phyloP scores from a whole-genome alignment of 768 basidiomycete genomes.

The Tylopilus balloui region DNA sequence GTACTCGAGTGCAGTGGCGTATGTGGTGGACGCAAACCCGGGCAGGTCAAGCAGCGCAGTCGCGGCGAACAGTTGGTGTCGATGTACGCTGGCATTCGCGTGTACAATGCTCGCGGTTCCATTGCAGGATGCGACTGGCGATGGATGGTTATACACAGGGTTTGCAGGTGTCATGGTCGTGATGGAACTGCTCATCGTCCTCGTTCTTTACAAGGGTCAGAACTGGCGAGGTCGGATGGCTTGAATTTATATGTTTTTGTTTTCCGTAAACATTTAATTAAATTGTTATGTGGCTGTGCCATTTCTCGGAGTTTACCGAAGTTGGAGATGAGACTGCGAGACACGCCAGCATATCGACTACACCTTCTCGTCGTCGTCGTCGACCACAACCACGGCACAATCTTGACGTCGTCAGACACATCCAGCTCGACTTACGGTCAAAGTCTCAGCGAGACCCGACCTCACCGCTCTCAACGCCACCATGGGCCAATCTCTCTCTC shows the following conservation, averaged over 20 bases:
- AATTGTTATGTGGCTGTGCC: conserved; percentile 19
- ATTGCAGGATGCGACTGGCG: conserved; percentile 69
- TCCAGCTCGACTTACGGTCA: background rate
- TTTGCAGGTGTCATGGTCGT: conserved; percentile 52
- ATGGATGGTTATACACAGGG: conserved; percentile 75
- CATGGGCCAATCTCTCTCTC: conserved; percentile 33
- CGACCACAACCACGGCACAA: conserved; percentile 11
- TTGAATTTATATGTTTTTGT: background rate
- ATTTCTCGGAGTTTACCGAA: conserved; percentile 18
- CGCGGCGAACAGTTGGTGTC: conserved; percentile 72
- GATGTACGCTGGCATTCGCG: conserved; percentile 65
- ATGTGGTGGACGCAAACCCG: conserved; percentile 81
- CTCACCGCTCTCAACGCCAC: background rate
- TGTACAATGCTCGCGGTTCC: conserved; percentile 72
- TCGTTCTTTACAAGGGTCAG: conserved; percentile 56
- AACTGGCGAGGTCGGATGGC: conserved; percentile 49
- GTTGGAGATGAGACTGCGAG: conserved; percentile 25
- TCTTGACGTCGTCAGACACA: conserved; percentile 5
- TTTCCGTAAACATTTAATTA: conserved; percentile 5
- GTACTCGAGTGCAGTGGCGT: conserved; percentile 71
- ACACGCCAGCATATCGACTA: conserved; percentile 25
- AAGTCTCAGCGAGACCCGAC: background rate
- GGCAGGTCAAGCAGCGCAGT: conserved; percentile 75
- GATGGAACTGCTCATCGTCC: conserved; percentile 51
- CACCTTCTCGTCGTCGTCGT: conserved; percentile 10